These are phyloP conservation scores for Posidonia oceanica DNA, from an alignment of 116 monocot species.

Conservation along the genomic window DNA sequence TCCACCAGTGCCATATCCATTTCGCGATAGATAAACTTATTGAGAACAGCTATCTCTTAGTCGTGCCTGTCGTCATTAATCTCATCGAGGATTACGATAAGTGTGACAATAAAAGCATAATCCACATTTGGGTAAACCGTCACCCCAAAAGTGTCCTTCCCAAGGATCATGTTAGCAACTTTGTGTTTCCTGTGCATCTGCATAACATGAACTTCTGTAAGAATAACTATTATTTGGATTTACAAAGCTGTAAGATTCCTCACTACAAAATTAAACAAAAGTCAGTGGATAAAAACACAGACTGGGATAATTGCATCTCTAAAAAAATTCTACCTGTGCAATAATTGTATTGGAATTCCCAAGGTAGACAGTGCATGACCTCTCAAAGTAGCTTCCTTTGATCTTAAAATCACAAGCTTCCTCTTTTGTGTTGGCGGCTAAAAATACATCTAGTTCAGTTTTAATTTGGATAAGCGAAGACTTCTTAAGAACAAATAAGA, in stretches of 20 bases:
- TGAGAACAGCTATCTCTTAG: background rate
- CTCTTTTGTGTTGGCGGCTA: slow-evolving; percentile 17
- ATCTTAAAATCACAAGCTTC: slow-evolving; percentile 27
- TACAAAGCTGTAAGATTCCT: too few relatives aligned
- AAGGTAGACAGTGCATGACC: slow-evolving; percentile 49
- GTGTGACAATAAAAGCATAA: slow-evolving; percentile 35
- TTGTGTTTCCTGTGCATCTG: slow-evolving; percentile 37
- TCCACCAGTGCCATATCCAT: too few relatives aligned
- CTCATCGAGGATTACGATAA: slow-evolving; percentile 13
- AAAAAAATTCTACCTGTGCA: slow-evolving; percentile 41
- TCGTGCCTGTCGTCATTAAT: slow-evolving; percentile 10
- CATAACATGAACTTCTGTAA: background rate
- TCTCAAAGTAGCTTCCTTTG: slow-evolving; percentile 41
- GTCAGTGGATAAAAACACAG: background rate
- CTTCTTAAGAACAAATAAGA: slow-evolving; percentile 27
- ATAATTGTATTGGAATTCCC: slow-evolving; percentile 24
- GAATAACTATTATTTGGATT: too few relatives aligned
- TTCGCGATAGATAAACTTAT: too few relatives aligned
- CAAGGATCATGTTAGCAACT: slow-evolving; percentile 23
- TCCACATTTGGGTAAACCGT: slow-evolving; percentile 43
- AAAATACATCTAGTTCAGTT: slow-evolving; percentile 37
- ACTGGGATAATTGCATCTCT: background rate
- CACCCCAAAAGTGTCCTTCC: slow-evolving; percentile 37
- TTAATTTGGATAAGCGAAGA: slow-evolving; percentile 10
- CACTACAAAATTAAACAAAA: background rate